Evolutionary conservation across 2,329 filamentous ascomycete species (phyloP), one percentile per base, ranked within the genome.

Genomic region (Orbilia ellipsospora): DNA sequence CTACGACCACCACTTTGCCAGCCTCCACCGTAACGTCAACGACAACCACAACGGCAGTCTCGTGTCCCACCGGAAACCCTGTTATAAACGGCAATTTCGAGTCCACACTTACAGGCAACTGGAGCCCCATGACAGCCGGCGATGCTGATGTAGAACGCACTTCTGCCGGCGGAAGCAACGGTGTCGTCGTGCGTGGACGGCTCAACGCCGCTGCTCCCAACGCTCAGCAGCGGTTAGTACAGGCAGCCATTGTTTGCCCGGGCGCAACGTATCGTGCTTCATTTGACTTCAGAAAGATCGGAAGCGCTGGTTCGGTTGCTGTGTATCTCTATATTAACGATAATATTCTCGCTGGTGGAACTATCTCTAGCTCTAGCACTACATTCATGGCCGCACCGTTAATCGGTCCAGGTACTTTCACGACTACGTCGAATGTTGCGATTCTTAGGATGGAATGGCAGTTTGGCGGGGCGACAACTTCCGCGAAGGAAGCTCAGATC

Each of bases 1-100:
- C 51, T 1, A 23, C 12, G 1, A 65, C 65, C 7, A 55, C 44
- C 16, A 36, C 48, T 6, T 12, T 16, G n/a, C 4, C 61, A 20
- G 45, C 15, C 1, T 48, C 57, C 10, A 56, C 52, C 28, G 23
- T 2, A 23, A 56, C 65, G 2, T 42, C 16, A 18, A 56, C 65
- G 2, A 52, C 16, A 18, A 60, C 20, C 10, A 20, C 16, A n/a
- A 13, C 50, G 26, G 51, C 10, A 12, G 13, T 45, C 6, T 45
- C 20, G 16, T 56, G 52, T 18, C 66, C 56, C 48, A 51, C 48
- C 36, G 40, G 52, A 62, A 51, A 42, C n/a, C 28, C 60, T n/a
- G 15, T 42, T 2, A 28, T 61, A 15, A 73, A 73, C 28, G 40
- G 62, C 36, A 40, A 50, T 4, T 73, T 73, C 31, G 69, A 73